phyloP scores from a whole-genome alignment of 2,329 filamentous ascomycete genomes.

The Cadophora sp. region DNA sequence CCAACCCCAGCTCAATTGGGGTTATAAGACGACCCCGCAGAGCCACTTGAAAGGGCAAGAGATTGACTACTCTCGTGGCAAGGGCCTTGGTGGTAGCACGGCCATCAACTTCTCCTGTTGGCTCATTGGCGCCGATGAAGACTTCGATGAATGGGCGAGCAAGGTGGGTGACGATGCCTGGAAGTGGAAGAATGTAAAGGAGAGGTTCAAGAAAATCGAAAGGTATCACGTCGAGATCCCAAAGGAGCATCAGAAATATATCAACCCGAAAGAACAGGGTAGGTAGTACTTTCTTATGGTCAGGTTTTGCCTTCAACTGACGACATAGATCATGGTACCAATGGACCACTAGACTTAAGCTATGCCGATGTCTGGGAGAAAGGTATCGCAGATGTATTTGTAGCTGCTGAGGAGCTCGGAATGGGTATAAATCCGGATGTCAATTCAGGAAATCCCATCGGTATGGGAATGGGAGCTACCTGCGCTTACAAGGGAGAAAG shows the following conservation, averaged over 20 bases:
- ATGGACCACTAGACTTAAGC: constrained; percentile 55
- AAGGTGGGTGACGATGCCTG: constrained; percentile 61
- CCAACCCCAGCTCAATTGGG: constrained; percentile 37
- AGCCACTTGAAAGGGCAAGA: constrained; percentile 37
- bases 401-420: constrained; percentile 56
- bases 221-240: constrained; percentile 54
- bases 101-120: constrained; percentile 54
- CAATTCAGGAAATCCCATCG: constrained; percentile 64
- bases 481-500: constrained; percentile 56
- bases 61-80: constrained; percentile 45
- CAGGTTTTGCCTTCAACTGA: neutral
- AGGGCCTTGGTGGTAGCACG: constrained; percentile 47
- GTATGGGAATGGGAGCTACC: constrained; percentile 57
- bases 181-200: constrained; percentile 59
- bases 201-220: constrained; percentile 59
- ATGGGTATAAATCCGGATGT: constrained; percentile 59
- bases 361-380: constrained; percentile 57
- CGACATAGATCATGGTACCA: constrained; percentile 53
- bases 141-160: constrained; percentile 67
- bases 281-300: neutral
- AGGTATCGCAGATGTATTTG: constrained; percentile 53
- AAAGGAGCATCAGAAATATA: constrained; percentile 52
- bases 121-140: constrained; percentile 60
- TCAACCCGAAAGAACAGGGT: constrained; percentile 48
- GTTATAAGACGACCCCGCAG: constrained; percentile 39